Evolutionary conservation across 169 alveolate genomes (phyloP).

Genomic region (Plasmodium coatneyi): DNA sequence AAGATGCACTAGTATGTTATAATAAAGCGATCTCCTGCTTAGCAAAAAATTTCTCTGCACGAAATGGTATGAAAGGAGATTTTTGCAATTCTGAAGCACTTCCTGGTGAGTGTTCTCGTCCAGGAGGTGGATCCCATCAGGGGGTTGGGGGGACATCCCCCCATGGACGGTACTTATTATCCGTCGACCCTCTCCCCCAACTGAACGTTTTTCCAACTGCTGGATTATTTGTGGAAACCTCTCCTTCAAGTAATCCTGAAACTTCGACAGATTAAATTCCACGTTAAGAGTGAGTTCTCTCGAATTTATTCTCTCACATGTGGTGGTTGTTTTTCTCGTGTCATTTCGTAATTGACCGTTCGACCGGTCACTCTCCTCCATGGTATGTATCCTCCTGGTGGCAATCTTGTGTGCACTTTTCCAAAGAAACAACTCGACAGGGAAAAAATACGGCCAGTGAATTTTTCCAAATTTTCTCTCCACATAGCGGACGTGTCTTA

Average conservation of each 20-base stretch:
- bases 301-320: neutral
- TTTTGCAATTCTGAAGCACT: constrained; percentile 10
- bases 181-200: neutral
- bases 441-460: constrained; percentile 26
- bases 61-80: constrained; percentile 33
- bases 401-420: neutral
- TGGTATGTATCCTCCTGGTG: neutral
- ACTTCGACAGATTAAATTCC: neutral
- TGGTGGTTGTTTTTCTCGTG: neutral
- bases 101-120: neutral
- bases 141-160: neutral
- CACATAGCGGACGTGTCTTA: neutral
- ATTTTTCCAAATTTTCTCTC: constrained; percentile 3
- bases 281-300: neutral
- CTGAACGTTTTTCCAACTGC: neutral
- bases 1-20: neutral
- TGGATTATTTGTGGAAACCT: neutral
- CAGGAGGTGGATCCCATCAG: neutral
- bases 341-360: neutral
- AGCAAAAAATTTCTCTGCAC: neutral
- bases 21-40: constrained; percentile 28
- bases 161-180: neutral
- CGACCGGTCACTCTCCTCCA: neutral
- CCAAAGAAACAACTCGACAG: neutral
- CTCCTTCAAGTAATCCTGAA: neutral